Conservation (phyloP, 768 basidiomycete species). For the Tricholoma bakamatsutake region DNA sequence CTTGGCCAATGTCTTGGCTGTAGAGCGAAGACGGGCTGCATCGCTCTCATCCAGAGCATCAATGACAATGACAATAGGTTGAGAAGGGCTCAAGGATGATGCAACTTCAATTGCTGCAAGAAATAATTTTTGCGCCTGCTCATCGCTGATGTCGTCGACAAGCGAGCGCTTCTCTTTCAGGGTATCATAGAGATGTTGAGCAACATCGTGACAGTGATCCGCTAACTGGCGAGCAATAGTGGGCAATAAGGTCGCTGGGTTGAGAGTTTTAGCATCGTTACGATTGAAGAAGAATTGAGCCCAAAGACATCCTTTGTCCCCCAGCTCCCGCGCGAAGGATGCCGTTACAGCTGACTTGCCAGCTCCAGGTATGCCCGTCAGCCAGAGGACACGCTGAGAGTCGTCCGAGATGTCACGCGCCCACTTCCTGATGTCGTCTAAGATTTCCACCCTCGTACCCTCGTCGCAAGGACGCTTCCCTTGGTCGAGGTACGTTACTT, state of each 20-base stretch:
- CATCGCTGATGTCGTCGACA: slow-evolving; percentile 6
- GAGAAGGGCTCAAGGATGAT: slow-evolving; percentile 1
- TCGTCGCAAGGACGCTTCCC: slow-evolving; percentile 13
- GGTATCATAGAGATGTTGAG: slow-evolving; percentile 3
- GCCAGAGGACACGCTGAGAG: slow-evolving; percentile 12
- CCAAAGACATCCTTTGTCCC: slow-evolving; percentile 10
- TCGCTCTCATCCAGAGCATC: slow-evolving; percentile 18
- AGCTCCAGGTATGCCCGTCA: slow-evolving; percentile 13
- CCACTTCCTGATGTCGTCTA: slow-evolving; percentile 11
- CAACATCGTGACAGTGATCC: slow-evolving; percentile 3
- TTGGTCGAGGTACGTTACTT: slow-evolving; percentile 10
- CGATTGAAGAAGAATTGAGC: slow-evolving; percentile 16
- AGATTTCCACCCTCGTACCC: slow-evolving; percentile 9
- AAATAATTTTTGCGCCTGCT: slow-evolving; percentile 13
- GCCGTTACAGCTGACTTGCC: slow-evolving; percentile 16
- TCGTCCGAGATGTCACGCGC: slow-evolving; percentile 1
- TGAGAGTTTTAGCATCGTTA: slow-evolving; percentile 9
- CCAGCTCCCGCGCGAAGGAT: slow-evolving; percentile 11
- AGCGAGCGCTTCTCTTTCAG: slow-evolving; percentile 8
- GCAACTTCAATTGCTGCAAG: slow-evolving; percentile 9
- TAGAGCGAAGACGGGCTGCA: slow-evolving; percentile 5
- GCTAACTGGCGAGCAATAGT: slow-evolving; percentile 16
- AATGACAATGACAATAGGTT: slow-evolving; percentile 16
- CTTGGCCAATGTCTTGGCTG: slow-evolving; percentile 11
- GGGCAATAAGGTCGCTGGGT: slow-evolving; percentile 13